These are phyloP conservation scores for Tremella yokohamensis DNA, from an alignment of 768 basidiomycete genomes.

Conservation along the genomic window DNA sequence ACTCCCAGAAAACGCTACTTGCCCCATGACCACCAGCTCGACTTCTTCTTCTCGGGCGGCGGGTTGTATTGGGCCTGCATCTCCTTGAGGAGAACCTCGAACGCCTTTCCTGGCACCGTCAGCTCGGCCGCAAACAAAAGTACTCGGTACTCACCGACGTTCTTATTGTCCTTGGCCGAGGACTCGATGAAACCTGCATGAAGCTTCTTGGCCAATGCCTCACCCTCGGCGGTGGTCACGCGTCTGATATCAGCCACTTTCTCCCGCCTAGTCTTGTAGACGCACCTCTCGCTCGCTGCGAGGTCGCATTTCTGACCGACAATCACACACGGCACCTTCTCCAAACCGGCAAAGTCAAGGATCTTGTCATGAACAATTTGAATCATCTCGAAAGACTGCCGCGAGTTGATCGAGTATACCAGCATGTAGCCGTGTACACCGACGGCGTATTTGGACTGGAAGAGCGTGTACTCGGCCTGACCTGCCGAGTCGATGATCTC, in stretches of 20 bases:
- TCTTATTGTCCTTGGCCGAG: conserved; percentile 78
- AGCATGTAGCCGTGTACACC: conserved; percentile 96
- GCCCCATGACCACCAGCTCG: conserved; percentile 43
- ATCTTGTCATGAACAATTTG: conserved; percentile 92
- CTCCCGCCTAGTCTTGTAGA: conserved; percentile 14
- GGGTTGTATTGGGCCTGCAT: conserved; percentile 51
- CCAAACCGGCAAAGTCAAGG: conserved; percentile 74
- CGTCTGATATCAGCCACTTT: conserved; percentile 8
- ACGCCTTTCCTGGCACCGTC: conserved; percentile 53
- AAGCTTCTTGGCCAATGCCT: conserved; percentile 67
- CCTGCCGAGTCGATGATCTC: conserved; percentile 98
- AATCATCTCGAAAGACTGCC: conserved; percentile 91
- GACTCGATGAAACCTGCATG: conserved; percentile 82
- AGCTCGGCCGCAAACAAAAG: not conserved
- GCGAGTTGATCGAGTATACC: conserved; percentile 87
- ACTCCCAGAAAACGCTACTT: conserved; percentile 10
- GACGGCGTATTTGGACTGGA: conserved; percentile 89
- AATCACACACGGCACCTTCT: conserved; percentile 84
- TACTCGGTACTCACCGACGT: conserved; percentile 70
- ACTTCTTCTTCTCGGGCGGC: conserved; percentile 49
- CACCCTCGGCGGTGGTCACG: conserved; percentile 68
- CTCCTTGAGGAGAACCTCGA: conserved; percentile 47
- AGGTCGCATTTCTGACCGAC: conserved; percentile 91
- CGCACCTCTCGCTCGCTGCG: conserved; percentile 60
- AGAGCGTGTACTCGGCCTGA: conserved; percentile 94